Evolutionary conservation across 768 basidiomycete genomes (phyloP), one percentile per base, ranked within the genome.

Genomic region (Pilatotrama ljubarskyi): DNA sequence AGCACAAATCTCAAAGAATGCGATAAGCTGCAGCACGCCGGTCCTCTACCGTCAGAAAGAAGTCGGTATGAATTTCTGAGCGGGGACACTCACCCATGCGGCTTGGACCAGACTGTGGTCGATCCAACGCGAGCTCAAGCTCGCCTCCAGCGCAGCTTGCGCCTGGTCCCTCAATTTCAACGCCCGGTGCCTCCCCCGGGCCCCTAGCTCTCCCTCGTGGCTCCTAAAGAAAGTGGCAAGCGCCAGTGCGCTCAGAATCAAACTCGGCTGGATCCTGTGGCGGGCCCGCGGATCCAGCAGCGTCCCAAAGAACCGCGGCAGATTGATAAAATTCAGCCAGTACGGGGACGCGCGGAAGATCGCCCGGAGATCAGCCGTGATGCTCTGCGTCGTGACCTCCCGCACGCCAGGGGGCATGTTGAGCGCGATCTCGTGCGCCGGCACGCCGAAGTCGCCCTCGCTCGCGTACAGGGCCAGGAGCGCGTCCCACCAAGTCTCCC

Each of bases 401-500:
- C 85, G 82, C 68, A 83, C 74, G 36, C 58, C 63, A 1, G 66
- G 58, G 20, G 62, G 62, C 44, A 54, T 58, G n/a, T 63, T 25
- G 43, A 66, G 54, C 26, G 44, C 47, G 29, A 55, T 20, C n/a
- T 61, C 62, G 64, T 38, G 36, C 11, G 57, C 20, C 13, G 18
- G 41, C 8, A 40, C 13, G 6, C 54, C 55, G 36, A 20, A 25
- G 9, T 36, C 25, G 47, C 51, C 51, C 20, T 54, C 48, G 22
- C 55, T 62, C 29, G 66, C 52, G 69, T 90, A 90, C 26, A 86
- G 68, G 40, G 76, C 74, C 36, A 90, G 72, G 17, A 91, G 77
- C 4, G 81, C 83, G 67, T 91, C 91, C 86, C 87, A 92, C 90
- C 90, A 91, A 22, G 83, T 85, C 74, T 87, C 84, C 50, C 88